Evolutionary conservation across 1,284 basidiomycete genomes (phyloP).

Genomic region (Calocybe gambosa): DNA sequence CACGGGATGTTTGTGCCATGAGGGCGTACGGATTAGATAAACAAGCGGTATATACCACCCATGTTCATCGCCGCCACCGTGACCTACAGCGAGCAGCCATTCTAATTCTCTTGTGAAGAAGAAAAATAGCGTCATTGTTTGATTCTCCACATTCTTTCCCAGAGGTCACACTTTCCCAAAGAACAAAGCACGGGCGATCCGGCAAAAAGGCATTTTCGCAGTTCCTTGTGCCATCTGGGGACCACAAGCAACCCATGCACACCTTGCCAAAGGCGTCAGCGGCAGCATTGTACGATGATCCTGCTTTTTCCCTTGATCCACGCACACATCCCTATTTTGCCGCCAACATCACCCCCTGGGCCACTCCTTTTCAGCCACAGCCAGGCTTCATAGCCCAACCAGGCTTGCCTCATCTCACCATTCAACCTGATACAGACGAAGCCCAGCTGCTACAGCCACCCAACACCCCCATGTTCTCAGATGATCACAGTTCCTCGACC

Average conservation of each 20-base stretch:
- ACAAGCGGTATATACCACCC: background rate
- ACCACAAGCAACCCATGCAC: constrained; percentile 4
- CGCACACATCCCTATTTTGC: constrained; percentile 38
- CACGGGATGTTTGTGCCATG: constrained; percentile 6
- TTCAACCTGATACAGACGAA: constrained; percentile 14
- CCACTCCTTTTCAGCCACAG: constrained; percentile 20
- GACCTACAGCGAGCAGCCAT: too few relatives aligned
- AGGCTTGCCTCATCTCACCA: background rate
- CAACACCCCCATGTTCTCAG: constrained; percentile 24
- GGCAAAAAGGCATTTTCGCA: constrained; percentile 2
- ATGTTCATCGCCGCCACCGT: background rate
- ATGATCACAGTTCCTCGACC: constrained; percentile 14
- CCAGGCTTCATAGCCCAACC: constrained; percentile 22
- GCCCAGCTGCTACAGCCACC: constrained; percentile 26
- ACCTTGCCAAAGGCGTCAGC: constrained; percentile 18
- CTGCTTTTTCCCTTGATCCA: constrained; percentile 53
- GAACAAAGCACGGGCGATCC: constrained; percentile 5
- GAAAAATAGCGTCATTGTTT: constrained; percentile 5
- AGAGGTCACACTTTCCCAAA: constrained; percentile 1
- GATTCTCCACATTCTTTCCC: constrained; percentile 1
- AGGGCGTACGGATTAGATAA: constrained; percentile 6
- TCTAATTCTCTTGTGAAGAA: too few relatives aligned
- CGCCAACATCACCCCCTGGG: constrained; percentile 23
- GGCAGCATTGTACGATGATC: constrained; percentile 34
- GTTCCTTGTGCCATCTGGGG: constrained; percentile 3